Percentiles rank a stretch among this genome's conserved stretches.
Conservation (phyloP, 176 grass and related monocot genomes). For the Zizania latifolia region DNA sequence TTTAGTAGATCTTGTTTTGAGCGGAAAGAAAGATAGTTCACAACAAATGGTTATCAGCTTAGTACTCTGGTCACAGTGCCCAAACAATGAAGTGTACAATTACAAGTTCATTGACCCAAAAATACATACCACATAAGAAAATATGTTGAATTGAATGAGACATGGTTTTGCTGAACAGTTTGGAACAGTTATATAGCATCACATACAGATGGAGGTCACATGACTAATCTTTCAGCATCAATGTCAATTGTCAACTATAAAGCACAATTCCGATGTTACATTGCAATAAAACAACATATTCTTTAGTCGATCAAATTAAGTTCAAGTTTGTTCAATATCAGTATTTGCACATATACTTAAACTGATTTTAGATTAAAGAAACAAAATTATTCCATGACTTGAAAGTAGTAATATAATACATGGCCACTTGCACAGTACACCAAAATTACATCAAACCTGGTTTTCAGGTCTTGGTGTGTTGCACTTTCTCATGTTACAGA, state of each 20-base stretch:
- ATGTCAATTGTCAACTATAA: slow-evolving; percentile 10
- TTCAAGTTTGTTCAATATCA: neutral
- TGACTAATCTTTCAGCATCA: neutral
- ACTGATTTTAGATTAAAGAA: neutral
- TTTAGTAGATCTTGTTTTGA: neutral
- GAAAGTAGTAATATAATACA: neutral
- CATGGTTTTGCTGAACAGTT: neutral
- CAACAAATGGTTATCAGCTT: neutral
- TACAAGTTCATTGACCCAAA: neutral
- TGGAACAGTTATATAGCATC: neutral
- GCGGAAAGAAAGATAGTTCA: neutral
- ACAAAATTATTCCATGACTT: neutral
- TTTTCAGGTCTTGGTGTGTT: slow-evolving; percentile 78
- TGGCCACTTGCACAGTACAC: neutral
- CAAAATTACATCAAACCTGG: slow-evolving; percentile 63
- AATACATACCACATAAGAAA: neutral
- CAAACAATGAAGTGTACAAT: slow-evolving; percentile 10
- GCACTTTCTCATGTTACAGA: slow-evolving; percentile 93
- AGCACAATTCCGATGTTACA: neutral
- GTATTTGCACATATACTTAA: neutral
- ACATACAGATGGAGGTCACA: neutral
- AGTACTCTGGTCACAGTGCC: neutral
- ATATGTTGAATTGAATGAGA: neutral
- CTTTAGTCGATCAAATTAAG: neutral
- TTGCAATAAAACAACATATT: neutral